Conservation (phyloP, 306 rosid genomes). For the Hippophae tibetana region DNA sequence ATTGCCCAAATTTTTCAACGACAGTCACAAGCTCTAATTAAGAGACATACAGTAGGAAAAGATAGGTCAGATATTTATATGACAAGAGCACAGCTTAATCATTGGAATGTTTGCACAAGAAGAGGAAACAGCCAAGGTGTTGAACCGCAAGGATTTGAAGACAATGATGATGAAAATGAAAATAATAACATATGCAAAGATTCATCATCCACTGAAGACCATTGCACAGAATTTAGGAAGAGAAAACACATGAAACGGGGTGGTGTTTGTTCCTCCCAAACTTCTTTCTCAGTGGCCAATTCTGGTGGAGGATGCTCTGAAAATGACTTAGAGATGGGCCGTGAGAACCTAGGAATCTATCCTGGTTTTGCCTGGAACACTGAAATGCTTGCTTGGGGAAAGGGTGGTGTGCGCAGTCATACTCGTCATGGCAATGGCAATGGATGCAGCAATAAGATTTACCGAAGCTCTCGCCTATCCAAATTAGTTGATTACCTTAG, state of each 20-base stretch:
- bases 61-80: conserved; percentile 40
- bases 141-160: conserved; percentile 64
- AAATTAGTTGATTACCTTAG: conserved; percentile 67
- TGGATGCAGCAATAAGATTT: conserved; percentile 55
- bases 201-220: conserved; percentile 71
- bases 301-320: conserved; percentile 54
- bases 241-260: conserved; percentile 57
- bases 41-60: conserved; percentile 48
- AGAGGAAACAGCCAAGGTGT: conserved; percentile 44
- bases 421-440: conserved; percentile 64
- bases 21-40: conserved; percentile 80
- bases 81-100: conserved; percentile 60
- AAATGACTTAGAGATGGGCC: conserved; percentile 53
- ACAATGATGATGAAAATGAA: conserved; percentile 64
- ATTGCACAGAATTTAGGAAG: conserved; percentile 41
- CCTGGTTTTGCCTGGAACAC: conserved; percentile 48
- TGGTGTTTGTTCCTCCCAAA: conserved; percentile 51
- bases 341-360: conserved; percentile 52
- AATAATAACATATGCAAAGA: conserved; percentile 40
- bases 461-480: conserved; percentile 55
- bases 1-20: conserved; percentile 68
- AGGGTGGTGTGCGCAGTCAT: conserved; percentile 81
- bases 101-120: conserved; percentile 43
- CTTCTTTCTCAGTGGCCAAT: conserved; percentile 66
- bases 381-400: conserved; percentile 83